Evolutionary conservation across 495 filamentous ascomycete species (phyloP), one percentile per base, ranked within the genome.

Genomic region (Poronia punctata): DNA sequence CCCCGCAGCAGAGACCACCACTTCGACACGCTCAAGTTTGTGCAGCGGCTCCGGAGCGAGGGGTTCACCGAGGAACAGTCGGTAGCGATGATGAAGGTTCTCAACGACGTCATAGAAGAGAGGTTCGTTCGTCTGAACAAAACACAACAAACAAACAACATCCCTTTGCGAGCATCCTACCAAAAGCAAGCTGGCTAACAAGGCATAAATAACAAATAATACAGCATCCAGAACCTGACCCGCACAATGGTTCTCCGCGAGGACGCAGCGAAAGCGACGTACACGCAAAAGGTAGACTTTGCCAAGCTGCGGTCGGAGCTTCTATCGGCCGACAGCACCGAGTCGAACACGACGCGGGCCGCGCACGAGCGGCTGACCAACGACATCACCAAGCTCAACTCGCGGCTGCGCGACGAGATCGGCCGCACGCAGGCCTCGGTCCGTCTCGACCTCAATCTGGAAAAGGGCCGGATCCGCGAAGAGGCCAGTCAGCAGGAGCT

Each of bases 201-300:
- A n/a, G 7, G 26, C 36, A 5, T 31, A 30, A 34, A 41, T 45
- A 36, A 50, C 38, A 30, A 25, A 24, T 15, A 18, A 9, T 11
- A 2, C 50, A 83, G 86, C 49, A 95, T 99, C 43, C 93, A 96
- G 59, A 97, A 99, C 68, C 68, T 99, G 15, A 97, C 93, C 0
- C 83, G 92, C 40, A 97, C 92, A 8, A 97, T 99, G 93, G 93
- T 99, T 3, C 74, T 93, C n/a, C 85, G 86, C 54, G 93, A 97
- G 65, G 93, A 87, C 46, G 79, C 83, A 28, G 83, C 83, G 45
- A 81, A 81, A 45, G 82, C 86, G 5, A 93, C 87, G 2, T 99
- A 99, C 65, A 95, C 88, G 0, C 93, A 97, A 57, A 97, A 97
- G 64, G 93, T 99, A 40, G 92, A 99, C 66, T 97, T 99, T 53